phyloP scores from a whole-genome alignment of 805 yeast species.

The Ogataea kodamae region DNA sequence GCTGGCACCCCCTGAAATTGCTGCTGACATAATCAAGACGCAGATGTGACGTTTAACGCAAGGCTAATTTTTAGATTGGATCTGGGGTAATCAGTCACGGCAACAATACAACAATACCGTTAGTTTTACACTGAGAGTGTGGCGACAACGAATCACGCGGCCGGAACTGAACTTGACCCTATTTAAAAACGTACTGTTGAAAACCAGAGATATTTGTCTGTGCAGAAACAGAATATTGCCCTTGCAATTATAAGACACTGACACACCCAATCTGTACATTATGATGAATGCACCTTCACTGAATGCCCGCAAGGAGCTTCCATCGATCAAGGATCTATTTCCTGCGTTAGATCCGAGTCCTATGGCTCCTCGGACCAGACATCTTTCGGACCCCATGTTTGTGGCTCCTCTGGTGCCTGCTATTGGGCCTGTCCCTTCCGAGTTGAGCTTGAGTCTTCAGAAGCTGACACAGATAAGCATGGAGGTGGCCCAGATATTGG shows the following conservation, averaged over 20 bases:
- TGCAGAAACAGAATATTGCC: slow-evolving; percentile 7
- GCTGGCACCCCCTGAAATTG: no score
- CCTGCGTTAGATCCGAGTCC: slow-evolving; percentile 15
- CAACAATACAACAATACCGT: neutral
- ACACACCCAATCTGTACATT: neutral
- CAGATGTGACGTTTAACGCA: no score
- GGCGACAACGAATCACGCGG: no score
- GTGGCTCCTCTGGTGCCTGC: slow-evolving; percentile 7
- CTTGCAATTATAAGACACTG: slow-evolving; percentile 5
- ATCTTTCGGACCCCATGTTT: slow-evolving; percentile 1
- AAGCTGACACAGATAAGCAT: slow-evolving; percentile 18
- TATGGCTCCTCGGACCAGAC: slow-evolving; percentile 9
- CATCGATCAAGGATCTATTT: slow-evolving; percentile 24
- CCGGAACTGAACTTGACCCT: no score
- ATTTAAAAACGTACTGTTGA: no score
- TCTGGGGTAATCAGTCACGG: slow-evolving; percentile 9
- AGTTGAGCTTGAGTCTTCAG: slow-evolving; percentile 11
- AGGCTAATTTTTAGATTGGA: no score
- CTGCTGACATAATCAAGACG: slow-evolving; percentile 7
- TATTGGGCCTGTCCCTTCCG: slow-evolving; percentile 5
- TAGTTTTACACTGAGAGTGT: no score
- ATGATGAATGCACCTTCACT: slow-evolving; percentile 7
- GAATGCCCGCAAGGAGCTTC: slow-evolving; percentile 17
- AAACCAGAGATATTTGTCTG: neutral
- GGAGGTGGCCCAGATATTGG: slow-evolving; percentile 19